Percentiles rank a stretch among this genome's conserved stretches.
These are phyloP conservation scores for Fusarium poae DNA, from an alignment of 2,329 filamentous ascomycete genomes.

Conservation along the genomic window DNA sequence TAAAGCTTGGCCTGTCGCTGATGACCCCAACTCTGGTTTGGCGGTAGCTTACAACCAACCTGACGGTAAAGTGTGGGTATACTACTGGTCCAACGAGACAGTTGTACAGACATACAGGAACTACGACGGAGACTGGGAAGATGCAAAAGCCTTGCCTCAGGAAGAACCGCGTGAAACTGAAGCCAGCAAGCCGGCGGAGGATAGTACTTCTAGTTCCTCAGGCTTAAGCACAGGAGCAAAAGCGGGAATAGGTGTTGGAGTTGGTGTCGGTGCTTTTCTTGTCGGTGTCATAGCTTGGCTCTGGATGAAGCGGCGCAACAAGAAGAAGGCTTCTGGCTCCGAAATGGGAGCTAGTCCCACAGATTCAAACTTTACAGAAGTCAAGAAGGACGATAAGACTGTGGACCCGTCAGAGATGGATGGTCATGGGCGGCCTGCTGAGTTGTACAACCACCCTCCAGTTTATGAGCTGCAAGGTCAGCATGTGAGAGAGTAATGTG, in stretches of 20 bases:
- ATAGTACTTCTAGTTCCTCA: fast-evolving
- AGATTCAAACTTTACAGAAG: background rate
- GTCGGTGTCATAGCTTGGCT: background rate
- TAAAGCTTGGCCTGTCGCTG: conserved; percentile 1
- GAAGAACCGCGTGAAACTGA: background rate
- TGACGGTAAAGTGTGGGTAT: conserved; percentile 6
- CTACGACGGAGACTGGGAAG: background rate
- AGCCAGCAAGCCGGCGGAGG: background rate
- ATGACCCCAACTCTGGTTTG: background rate
- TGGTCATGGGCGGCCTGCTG: background rate
- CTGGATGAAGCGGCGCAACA: background rate
- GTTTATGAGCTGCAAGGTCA: background rate
- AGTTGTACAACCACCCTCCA: background rate
- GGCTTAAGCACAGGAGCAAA: background rate
- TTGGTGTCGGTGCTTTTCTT: background rate
- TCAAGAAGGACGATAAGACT: background rate
- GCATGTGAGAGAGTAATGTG: background rate
- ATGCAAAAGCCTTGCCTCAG: background rate
- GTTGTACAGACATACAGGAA: conserved; percentile 12
- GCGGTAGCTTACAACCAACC: conserved; percentile 11
- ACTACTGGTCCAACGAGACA: conserved; percentile 20
- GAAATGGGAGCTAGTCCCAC: background rate
- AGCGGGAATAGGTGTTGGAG: conserved; percentile 6
- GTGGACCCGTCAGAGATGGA: background rate
- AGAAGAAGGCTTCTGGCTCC: background rate